Conservation (phyloP, 371 early-diverging fungal species). For the Apophysomyces elegans region DNA sequence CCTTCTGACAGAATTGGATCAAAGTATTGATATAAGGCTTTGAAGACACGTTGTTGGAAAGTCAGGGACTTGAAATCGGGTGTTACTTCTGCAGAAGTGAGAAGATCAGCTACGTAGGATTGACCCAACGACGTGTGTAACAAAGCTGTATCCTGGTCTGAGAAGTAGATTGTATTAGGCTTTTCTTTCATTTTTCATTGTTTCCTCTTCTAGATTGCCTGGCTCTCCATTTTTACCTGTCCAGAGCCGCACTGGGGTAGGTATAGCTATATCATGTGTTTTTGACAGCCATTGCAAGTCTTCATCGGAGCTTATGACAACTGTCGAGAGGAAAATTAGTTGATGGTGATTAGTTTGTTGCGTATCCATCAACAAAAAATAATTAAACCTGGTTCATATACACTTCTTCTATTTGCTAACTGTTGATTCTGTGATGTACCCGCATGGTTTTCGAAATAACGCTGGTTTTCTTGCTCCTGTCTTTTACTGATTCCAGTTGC, state of each 20-base stretch:
- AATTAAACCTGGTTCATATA: conserved; percentile 11
- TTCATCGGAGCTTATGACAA: not conserved
- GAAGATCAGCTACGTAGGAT: conserved; percentile 16
- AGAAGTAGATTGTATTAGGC: not conserved
- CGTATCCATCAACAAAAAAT: not conserved
- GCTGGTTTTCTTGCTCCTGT: not conserved
- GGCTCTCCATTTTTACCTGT: conserved; percentile 18
- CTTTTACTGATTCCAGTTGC: conserved; percentile 1
- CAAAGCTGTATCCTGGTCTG: conserved; percentile 21
- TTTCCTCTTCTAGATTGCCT: too few species aligned
- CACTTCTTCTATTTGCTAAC: not conserved
- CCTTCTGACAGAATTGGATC: conserved; percentile 33
- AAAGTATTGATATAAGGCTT: conserved; percentile 41
- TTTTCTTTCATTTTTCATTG: too few species aligned
- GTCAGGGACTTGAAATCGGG: conserved; percentile 39
- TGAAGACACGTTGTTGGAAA: conserved; percentile 38
- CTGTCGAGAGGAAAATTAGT: not conserved
- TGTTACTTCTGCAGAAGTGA: conserved; percentile 24
- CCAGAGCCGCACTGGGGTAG: conserved; percentile 26
- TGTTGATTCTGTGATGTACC: not conserved
- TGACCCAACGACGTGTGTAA: conserved; percentile 21
- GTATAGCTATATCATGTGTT: conserved; percentile 32
- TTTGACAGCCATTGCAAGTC: conserved; percentile 16
- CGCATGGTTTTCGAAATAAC: not conserved
- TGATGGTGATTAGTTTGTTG: not conserved